Conservation (phyloP, 495 filamentous ascomycete genomes). For the Bathelium albidoporum region DNA sequence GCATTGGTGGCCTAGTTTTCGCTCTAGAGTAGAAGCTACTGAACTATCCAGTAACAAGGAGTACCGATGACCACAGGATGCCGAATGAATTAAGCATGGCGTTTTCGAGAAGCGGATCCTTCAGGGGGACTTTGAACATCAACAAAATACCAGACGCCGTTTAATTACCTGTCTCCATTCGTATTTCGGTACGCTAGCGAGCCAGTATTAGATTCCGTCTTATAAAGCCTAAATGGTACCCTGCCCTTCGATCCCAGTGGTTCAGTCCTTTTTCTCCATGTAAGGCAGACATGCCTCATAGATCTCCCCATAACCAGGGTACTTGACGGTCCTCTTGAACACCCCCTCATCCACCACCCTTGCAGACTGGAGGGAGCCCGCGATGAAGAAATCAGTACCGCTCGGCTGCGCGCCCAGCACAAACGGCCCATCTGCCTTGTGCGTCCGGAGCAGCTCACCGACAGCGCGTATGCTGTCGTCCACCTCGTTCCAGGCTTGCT, state of each 20-base stretch:
- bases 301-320: conserved; percentile 27
- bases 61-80: not conserved
- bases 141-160: not conserved
- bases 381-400: conserved; percentile 35
- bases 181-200: conserved; percentile 3
- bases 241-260: conserved; percentile 3
- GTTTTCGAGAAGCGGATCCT: not conserved
- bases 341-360: conserved; percentile 31
- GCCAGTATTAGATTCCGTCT: conserved; percentile 4
- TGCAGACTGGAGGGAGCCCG: conserved; percentile 28
- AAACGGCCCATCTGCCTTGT: conserved; percentile 33
- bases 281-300: conserved; percentile 33
- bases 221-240: conserved; percentile 5
- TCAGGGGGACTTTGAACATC: not conserved
- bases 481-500: conserved; percentile 25
- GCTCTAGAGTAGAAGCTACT: too few relatives aligned
- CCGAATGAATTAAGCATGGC: not conserved
- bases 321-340: conserved; percentile 26
- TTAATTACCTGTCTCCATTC: not conserved
- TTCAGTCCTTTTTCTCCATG: conserved; percentile 32
- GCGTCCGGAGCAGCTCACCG: conserved; percentile 27
- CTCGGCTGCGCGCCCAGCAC: conserved; percentile 28
- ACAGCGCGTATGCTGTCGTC: conserved; percentile 21
- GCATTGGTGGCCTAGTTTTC: too few relatives aligned
- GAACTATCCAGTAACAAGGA: not conserved